Base-by-base conservation (phyloP, 176 grass and related monocot species). In the Panicum miliaceum region DNA sequence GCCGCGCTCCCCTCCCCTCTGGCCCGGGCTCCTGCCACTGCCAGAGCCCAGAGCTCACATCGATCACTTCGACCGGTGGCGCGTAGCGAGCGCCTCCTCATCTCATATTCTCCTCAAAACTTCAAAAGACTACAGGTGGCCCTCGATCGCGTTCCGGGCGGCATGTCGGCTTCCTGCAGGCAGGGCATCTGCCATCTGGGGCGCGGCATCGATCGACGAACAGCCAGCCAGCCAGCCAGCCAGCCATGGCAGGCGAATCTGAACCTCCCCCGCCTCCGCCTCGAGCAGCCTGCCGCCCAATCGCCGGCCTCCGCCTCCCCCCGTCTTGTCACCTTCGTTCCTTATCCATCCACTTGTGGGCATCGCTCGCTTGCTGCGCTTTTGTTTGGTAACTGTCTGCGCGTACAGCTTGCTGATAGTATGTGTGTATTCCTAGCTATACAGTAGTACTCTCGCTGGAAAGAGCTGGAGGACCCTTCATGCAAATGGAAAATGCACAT, bases 261-360 rank as follows among this genome's bases (percentile, higher is more conserved):
- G 69, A 72, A 65, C 64, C 69, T 71, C 27, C 45, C 1, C 10
- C 10, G 9, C 45, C 20, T 1, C 12, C 45, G n/a, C 71, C 66
- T 64, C 3, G 14, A 36, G 78, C 59, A 64, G 19, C 62, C 64
- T 52, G 64, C 80, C 62, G 4, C 29, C 86, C 73, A 83, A 88
- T 88, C 80, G 7, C 26, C 20, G 19, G 16, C 34, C 6, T 32
- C 73, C 86, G 59, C 43, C 23, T 42, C 42, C 40, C 41, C 35
- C n/a, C 63, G 79, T 51, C 53, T 69, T 70, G 73, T 77, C 72
- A 88, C 73, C 42, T 45, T 70, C 67, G 11, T 25, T 69, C 38
- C 67, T 51, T 77, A 83, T 71, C 73, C 45, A 61, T 54, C 12
- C 43, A 78, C 71, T 57, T 7, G 41, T 38, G 4, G 9, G 3